Base-by-base conservation (phyloP, 2,329 filamentous ascomycete genomes). In the Cordyceps pruinosa region DNA sequence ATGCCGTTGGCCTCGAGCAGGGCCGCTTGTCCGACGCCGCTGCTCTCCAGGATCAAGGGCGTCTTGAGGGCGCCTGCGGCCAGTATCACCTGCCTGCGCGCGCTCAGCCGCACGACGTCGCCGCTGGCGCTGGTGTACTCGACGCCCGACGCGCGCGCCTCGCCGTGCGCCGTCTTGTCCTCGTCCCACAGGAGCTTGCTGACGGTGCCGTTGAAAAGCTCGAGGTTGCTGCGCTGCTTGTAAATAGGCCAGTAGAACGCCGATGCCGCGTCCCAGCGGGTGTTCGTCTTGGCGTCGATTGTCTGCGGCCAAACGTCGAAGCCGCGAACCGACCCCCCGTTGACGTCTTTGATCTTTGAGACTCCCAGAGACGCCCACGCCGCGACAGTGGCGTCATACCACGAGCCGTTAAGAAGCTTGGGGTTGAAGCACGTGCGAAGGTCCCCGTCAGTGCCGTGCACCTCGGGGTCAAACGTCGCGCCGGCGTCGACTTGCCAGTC, bases 1-100 rank as follows among this genome's bases (percentile, higher is more conserved):
- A 82, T 79, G 15, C 70, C 73, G 37, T 74, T 65, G 7, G 71
- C 61, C 3, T 70, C 59, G 2, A 81, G 66, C 17, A 78, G 71
- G 1, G 69, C 68, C 23, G 67, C 63, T 50, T 73, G 72, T 0
- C 81, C 80, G 15, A 84, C 72, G 0, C 80, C 81, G 1, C 79
- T 83, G 9, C 71, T 70, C 59, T 82, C 75, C 1, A 84, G 73
- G 13, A 84, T 75, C 1, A 76, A 68, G 1, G 81, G 80, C 9
- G 76, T 78, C 58, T 76, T 73, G 53, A 82, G 71, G 3, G 79
- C 68, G 0, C 81, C 80, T 0, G 74, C 75, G 0, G 76, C 77
- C 8, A 75, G 56, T 23, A 81, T 71, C 7, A 80, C 72, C 59
- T 81, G 78, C 58, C 73, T 77, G 6, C 63, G 67, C 3, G 76